phyloP scores from a whole-genome alignment of 331 rosid genomes.

The Acacia concinna region DNA sequence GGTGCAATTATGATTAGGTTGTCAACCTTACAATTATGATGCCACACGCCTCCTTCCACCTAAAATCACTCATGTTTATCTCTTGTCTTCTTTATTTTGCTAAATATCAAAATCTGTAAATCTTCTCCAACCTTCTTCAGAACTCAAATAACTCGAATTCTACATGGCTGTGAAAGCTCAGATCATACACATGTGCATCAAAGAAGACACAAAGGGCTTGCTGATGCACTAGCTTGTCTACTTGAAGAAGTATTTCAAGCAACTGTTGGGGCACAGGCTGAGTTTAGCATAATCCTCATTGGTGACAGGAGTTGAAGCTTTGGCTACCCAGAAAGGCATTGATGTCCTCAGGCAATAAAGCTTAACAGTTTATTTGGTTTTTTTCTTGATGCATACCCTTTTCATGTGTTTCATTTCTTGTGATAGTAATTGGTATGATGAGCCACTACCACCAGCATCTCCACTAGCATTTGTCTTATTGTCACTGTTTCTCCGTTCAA shows the following conservation, averaged over 20 bases:
- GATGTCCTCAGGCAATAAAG: slow-evolving; percentile 26
- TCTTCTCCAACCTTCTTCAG: slow-evolving; percentile 26
- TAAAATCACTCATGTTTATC: slow-evolving; percentile 31
- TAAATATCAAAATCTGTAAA: slow-evolving; percentile 15
- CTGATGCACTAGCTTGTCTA: slow-evolving; percentile 32
- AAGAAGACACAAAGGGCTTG: background rate
- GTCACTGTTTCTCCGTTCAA: slow-evolving; percentile 42
- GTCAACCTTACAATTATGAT: slow-evolving; percentile 29
- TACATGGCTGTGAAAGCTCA: slow-evolving; percentile 14
- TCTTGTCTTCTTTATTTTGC: slow-evolving; percentile 29
- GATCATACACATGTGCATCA: background rate
- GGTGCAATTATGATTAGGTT: slow-evolving; percentile 30
- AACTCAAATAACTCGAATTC: slow-evolving; percentile 17
- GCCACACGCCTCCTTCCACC: slow-evolving; percentile 14
- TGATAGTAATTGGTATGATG: slow-evolving; percentile 49
- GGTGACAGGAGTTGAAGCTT: slow-evolving; percentile 34
- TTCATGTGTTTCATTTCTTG: slow-evolving; percentile 53
- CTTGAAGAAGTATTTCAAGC: slow-evolving; percentile 33
- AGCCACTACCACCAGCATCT: slow-evolving; percentile 68
- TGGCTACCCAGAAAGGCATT: slow-evolving; percentile 29
- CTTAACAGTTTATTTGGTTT: slow-evolving; percentile 31
- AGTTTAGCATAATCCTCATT: slow-evolving; percentile 32
- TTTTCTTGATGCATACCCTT: slow-evolving; percentile 51
- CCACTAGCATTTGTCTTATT: slow-evolving; percentile 78
- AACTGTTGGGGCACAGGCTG: slow-evolving; percentile 39